Evolutionary conservation across 1,139 yeast species (phyloP).

Genomic region (Pichia sp.): DNA sequence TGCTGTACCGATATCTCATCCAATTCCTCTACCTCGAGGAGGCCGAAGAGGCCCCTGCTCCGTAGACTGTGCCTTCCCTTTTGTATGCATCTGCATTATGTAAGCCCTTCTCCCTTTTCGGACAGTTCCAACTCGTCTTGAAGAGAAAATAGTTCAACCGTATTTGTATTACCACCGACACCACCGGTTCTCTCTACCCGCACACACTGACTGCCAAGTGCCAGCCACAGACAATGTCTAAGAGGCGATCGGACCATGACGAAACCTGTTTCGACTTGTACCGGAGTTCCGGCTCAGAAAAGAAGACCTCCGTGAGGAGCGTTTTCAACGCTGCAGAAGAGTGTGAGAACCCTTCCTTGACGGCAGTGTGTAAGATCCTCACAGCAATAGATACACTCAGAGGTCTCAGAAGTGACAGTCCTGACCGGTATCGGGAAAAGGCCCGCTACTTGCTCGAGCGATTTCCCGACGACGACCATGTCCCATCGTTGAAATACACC

Average conservation of each 20-base stretch:
- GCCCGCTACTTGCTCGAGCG: background rate
- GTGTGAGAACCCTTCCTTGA: background rate
- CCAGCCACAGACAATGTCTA: slow-evolving; percentile 9
- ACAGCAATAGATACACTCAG: background rate
- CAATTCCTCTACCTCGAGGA: slow-evolving; percentile 12
- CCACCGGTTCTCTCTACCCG: background rate
- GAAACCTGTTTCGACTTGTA: background rate
- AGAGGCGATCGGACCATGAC: slow-evolving; percentile 11
- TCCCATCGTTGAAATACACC: slow-evolving; percentile 14
- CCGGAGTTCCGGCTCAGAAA: background rate
- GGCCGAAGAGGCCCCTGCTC: background rate
- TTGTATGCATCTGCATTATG: slow-evolving; percentile 2
- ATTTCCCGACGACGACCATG: background rate
- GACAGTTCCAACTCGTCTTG: no score
- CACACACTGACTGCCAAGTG: background rate
- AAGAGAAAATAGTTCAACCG: background rate
- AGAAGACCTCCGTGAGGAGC: background rate
- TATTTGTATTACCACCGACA: background rate
- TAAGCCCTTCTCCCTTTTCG: background rate
- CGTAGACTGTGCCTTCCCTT: background rate
- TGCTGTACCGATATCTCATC: slow-evolving; percentile 13
- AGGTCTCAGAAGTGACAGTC: background rate
- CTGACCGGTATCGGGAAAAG: background rate
- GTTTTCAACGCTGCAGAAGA: slow-evolving; percentile 1
- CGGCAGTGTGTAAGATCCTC: background rate